A percentile compares a stretch with the other conserved stretches of the same genome.
Evolutionary conservation across 2,329 filamentous ascomycete genomes (phyloP).

Genomic region (Diaporthe ilicicola): DNA sequence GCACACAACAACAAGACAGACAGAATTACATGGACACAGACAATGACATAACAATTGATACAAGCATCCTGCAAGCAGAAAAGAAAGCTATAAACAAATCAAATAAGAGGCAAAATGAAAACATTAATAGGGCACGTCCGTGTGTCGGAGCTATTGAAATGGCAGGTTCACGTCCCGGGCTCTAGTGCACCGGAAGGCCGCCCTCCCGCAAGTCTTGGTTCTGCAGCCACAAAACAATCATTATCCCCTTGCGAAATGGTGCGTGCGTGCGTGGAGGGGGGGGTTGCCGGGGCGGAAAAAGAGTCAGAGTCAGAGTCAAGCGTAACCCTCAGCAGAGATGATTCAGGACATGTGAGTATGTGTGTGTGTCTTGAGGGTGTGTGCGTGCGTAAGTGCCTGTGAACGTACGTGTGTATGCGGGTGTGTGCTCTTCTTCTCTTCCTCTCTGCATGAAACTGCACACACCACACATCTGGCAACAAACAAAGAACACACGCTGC

Average conservation of each 20-base stretch:
- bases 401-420: neutral
- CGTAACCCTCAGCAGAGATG: neutral
- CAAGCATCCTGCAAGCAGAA: too few species aligned
- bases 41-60: too few species aligned
- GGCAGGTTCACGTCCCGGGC: neutral
- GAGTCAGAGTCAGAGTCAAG: neutral
- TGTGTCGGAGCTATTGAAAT: slow-evolving; percentile 19
- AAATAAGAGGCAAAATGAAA: neutral
- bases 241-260: too few species aligned
- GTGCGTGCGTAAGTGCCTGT: neutral
- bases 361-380: neutral
- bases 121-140: slow-evolving; percentile 5
- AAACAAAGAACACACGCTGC: neutral
- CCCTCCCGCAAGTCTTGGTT: slow-evolving; percentile 4
- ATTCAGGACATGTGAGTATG: neutral
- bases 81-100: neutral
- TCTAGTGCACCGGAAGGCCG: neutral
- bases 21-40: too few species aligned
- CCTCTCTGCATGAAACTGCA: neutral
- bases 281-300: neutral
- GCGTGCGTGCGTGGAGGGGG: too few species aligned
- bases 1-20: too few species aligned
- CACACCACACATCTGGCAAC: too few species aligned
- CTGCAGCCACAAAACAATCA: slow-evolving; percentile 20
- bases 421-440: neutral